Conservation (phyloP, 371 early-diverging fungal genomes). For the Apophysomyces trapeziformis region DNA sequence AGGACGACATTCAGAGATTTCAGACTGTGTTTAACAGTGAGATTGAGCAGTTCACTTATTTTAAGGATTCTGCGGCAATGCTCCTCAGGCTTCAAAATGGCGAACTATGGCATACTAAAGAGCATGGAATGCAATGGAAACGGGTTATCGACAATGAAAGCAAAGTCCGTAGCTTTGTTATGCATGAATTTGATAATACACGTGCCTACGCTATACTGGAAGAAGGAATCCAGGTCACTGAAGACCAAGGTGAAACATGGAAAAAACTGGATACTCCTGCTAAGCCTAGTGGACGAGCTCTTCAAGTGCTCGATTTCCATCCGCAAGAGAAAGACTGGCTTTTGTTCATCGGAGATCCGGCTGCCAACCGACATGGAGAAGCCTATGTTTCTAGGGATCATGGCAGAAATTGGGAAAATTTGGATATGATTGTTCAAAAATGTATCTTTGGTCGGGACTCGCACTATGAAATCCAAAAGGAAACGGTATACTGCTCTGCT, state of each 20-base stretch:
- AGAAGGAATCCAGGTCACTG: constrained; percentile 63
- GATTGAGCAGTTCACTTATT: constrained; percentile 57
- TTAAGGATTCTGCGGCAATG: constrained; percentile 59
- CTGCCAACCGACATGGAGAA: constrained; percentile 61
- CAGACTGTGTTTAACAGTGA: constrained; percentile 49
- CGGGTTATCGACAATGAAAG: constrained; percentile 46
- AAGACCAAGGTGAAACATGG: constrained; percentile 74
- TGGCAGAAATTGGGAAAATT: constrained; percentile 72
- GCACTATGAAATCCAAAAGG: constrained; percentile 64
- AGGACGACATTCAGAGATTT: constrained; percentile 40
- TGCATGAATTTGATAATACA: constrained; percentile 61
- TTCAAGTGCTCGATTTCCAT: constrained; percentile 80
- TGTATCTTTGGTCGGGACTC: constrained; percentile 85
- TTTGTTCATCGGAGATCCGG: constrained; percentile 68
- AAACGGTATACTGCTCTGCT: constrained; percentile 73
- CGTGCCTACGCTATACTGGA: constrained; percentile 68
- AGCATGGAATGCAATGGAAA: constrained; percentile 73
- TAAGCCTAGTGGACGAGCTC: constrained; percentile 61
- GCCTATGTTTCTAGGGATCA: constrained; percentile 72
- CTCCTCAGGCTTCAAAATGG: constrained; percentile 60
- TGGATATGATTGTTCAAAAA: constrained; percentile 85
- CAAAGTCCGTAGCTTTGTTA: constrained; percentile 30
- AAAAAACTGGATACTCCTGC: constrained; percentile 59
- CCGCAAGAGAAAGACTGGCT: constrained; percentile 82
- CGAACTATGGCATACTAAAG: constrained; percentile 65